Percentiles rank a stretch among this genome's conserved stretches.
Evolutionary conservation across 2,329 filamentous ascomycete genomes (phyloP).

Genomic region (Simplicillium sp.): DNA sequence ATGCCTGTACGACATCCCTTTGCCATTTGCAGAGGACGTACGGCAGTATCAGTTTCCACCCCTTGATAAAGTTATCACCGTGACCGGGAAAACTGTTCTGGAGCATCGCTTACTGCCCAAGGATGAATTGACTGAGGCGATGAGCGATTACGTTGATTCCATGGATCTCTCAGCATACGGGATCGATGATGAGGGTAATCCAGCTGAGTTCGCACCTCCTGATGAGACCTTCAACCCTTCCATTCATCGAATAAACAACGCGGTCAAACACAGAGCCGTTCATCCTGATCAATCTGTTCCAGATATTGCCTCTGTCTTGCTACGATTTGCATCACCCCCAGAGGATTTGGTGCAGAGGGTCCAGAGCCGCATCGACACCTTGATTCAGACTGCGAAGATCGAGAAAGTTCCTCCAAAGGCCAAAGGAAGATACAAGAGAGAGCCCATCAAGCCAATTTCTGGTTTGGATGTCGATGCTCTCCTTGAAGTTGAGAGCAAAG

Average conservation of each 20-base stretch:
- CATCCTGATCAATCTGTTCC: constrained; percentile 57
- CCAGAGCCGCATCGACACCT: constrained; percentile 45
- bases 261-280: constrained; percentile 73
- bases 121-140: constrained; percentile 64
- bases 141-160: constrained; percentile 84
- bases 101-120: constrained; percentile 78
- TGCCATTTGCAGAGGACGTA: constrained; percentile 90
- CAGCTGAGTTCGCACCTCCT: constrained; percentile 61
- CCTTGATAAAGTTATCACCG: constrained; percentile 75
- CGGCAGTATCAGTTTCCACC: constrained; percentile 87
- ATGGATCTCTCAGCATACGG: constrained; percentile 76
- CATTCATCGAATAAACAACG: constrained; percentile 82
- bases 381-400: constrained; percentile 64
- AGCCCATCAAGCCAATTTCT: constrained; percentile 73
- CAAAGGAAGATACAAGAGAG: constrained; percentile 61
- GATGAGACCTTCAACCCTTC: constrained; percentile 78
- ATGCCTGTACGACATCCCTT: constrained; percentile 77
- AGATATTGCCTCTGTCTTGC: constrained; percentile 52
- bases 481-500: constrained; percentile 46
- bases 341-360: constrained; percentile 53
- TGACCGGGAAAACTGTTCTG: constrained; percentile 71
- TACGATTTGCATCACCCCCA: constrained; percentile 66
- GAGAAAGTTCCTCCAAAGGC: constrained; percentile 82
- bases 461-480: constrained; percentile 80
- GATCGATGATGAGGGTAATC: constrained; percentile 60